A percentile compares a stretch with the other conserved stretches of the same genome.
Evolutionary conservation across 805 yeast species (phyloP).

Genomic region (Lachancea sp.): DNA sequence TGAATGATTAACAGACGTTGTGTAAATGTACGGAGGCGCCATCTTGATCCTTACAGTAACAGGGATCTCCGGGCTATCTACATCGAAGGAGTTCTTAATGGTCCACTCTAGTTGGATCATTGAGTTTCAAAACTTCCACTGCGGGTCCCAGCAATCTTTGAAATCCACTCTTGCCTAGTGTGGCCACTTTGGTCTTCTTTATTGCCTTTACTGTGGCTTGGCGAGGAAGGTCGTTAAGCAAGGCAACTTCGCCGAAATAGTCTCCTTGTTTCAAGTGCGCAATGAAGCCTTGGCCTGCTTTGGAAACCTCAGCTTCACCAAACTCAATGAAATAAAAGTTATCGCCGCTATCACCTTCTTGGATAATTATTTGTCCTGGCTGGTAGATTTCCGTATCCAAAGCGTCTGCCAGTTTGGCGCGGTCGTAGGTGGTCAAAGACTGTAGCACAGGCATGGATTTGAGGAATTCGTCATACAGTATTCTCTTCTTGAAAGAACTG

Average conservation of each 20-base stretch:
- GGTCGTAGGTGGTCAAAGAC: constrained; percentile 67
- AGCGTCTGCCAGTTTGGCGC: constrained; percentile 92
- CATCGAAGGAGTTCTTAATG: constrained; percentile 4
- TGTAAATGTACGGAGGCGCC: too few relatives aligned
- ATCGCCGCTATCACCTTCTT: constrained; percentile 82
- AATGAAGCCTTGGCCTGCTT: constrained; percentile 52
- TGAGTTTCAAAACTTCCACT: constrained; percentile 76
- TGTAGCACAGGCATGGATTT: constrained; percentile 79
- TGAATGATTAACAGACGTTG: background rate
- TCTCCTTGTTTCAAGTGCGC: constrained; percentile 67
- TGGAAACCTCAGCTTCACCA: constrained; percentile 75
- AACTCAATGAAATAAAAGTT: constrained; percentile 68
- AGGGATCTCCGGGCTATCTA: too few relatives aligned
- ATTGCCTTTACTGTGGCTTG: constrained; percentile 86
- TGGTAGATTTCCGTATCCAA: constrained; percentile 68
- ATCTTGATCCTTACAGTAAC: too few relatives aligned
- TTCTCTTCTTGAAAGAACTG: constrained; percentile 83
- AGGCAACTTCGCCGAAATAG: constrained; percentile 94
- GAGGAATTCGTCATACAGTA: constrained; percentile 82
- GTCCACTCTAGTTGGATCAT: constrained; percentile 60
- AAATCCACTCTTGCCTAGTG: constrained; percentile 86
- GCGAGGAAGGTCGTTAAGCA: constrained; percentile 85
- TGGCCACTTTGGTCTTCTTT: constrained; percentile 76
- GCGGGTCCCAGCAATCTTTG: constrained; percentile 92
- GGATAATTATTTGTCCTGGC: constrained; percentile 67